These are phyloP conservation scores for Penicillium manginii DNA, from an alignment of 495 filamentous ascomycete species.

Conservation along the genomic window DNA sequence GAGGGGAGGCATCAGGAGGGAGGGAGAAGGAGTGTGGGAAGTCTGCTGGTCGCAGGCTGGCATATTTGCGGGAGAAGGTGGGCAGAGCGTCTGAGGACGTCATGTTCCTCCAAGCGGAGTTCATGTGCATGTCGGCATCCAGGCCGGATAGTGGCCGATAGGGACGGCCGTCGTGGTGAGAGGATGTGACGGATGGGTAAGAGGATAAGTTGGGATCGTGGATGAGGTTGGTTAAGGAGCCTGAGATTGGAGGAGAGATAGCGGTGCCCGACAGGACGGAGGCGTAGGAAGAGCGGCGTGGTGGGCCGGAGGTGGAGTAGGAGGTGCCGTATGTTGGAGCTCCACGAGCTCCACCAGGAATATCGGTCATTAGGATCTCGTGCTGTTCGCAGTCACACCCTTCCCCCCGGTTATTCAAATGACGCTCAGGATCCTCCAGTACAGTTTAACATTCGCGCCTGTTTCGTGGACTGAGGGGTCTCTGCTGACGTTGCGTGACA, in stretches of 20 bases:
- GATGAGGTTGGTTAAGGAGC: slow-evolving; percentile 64
- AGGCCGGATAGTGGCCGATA: slow-evolving; percentile 39
- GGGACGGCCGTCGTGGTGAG: slow-evolving; percentile 37
- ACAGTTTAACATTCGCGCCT: not conserved
- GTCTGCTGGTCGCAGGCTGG: slow-evolving; percentile 43
- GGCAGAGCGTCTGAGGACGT: slow-evolving; percentile 48
- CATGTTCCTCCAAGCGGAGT: slow-evolving; percentile 45
- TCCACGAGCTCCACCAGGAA: slow-evolving; percentile 51
- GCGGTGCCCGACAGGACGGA: slow-evolving; percentile 76
- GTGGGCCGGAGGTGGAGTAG: slow-evolving; percentile 48
- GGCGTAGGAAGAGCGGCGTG: slow-evolving; percentile 72
- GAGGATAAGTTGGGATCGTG: slow-evolving; percentile 46
- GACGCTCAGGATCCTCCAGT: not conserved
- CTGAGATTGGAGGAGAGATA: slow-evolving; percentile 49
- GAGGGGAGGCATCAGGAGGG: slow-evolving; percentile 27
- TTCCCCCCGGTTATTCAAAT: slow-evolving; percentile 11
- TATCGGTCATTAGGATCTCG: slow-evolving; percentile 46
- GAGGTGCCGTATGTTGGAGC: slow-evolving; percentile 49
- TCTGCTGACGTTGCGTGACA: slow-evolving; percentile 27
- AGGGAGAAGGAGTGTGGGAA: slow-evolving; percentile 31
- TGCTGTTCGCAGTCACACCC: too few relatives aligned
- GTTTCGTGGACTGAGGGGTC: slow-evolving; percentile 7
- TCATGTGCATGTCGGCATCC: slow-evolving; percentile 52
- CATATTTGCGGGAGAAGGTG: slow-evolving; percentile 65
- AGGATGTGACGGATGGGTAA: slow-evolving; percentile 38